A percentile compares a stretch with the other conserved stretches of the same genome.
phyloP scores from a whole-genome alignment of 305 asterid genomes.

The Fraxinus greggii region DNA sequence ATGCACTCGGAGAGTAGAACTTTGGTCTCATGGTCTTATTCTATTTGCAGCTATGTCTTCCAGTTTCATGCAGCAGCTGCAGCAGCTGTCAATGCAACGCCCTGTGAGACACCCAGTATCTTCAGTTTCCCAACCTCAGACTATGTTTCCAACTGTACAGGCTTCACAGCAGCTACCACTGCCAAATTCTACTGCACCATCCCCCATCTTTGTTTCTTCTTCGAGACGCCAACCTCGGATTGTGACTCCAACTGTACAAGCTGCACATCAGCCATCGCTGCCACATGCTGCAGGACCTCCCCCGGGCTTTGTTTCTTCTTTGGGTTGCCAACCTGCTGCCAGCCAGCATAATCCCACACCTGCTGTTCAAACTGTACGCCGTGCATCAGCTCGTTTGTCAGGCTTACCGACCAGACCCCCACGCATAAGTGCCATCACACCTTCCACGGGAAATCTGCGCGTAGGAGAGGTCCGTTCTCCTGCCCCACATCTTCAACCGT shows the following conservation, averaged over 20 bases:
- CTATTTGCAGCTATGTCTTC: constrained; percentile 36
- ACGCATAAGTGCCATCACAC: constrained; percentile 28
- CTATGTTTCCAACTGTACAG: neutral
- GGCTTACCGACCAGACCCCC: constrained; percentile 30
- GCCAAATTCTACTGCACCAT: neutral
- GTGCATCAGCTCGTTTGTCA: constrained; percentile 21
- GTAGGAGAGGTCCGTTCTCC: constrained; percentile 35
- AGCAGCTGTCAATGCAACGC: constrained; percentile 21
- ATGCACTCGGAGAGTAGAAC: neutral
- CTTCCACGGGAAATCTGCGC: constrained; percentile 26
- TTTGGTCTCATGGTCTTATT: neutral
- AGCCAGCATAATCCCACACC: constrained; percentile 25
- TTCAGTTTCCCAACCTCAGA: constrained; percentile 11
- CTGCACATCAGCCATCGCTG: neutral
- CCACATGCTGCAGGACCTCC: constrained; percentile 16
- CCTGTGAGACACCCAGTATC: constrained; percentile 10
- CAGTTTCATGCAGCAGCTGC: constrained; percentile 29
- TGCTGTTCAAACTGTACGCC: constrained; percentile 19
- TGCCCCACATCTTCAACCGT: constrained; percentile 41
- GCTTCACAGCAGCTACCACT: neutral
- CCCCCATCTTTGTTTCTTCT: neutral
- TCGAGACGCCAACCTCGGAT: neutral
- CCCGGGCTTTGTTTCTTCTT: constrained; percentile 14
- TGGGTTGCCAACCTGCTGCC: constrained; percentile 20
- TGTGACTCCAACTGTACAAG: neutral